Percentiles rank a stretch among this genome's conserved stretches.
Evolutionary conservation across 805 yeast species (phyloP).

Genomic region (Saccharomycopsis malanga): DNA sequence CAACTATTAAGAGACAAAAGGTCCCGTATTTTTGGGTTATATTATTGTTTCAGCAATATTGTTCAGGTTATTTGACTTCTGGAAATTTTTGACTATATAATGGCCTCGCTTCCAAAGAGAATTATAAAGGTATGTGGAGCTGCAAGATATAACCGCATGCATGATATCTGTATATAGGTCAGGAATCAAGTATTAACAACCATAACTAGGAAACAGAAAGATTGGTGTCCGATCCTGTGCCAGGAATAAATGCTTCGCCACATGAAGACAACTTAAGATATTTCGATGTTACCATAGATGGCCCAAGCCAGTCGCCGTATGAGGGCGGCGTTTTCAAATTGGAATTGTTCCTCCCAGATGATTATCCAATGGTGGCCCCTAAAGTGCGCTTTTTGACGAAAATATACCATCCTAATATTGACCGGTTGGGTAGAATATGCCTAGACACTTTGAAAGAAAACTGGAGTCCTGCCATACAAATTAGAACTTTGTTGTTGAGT

Average conservation of each 20-base stretch:
- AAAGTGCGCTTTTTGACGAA: constrained; percentile 89
- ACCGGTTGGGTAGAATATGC: constrained; percentile 90
- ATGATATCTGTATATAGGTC: too few species aligned
- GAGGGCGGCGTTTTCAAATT: constrained; percentile 76
- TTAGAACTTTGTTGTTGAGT: constrained; percentile 82
- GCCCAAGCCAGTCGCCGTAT: constrained; percentile 88
- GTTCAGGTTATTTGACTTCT: too few species aligned
- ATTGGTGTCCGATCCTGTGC: constrained; percentile 87
- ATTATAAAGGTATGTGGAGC: constrained; percentile 62
- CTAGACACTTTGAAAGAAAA: constrained; percentile 84
- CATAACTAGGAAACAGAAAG: constrained; percentile 77
- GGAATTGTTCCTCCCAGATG: constrained; percentile 89
- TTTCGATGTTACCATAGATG: constrained; percentile 86
- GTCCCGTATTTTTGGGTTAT: too few species aligned
- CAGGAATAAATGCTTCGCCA: constrained; percentile 90
- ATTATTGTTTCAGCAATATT: too few species aligned
- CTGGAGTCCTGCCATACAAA: constrained; percentile 98
- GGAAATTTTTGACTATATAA: background rate
- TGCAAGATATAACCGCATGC: background rate
- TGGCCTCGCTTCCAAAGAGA: constrained; percentile 63
- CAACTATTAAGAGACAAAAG: too few species aligned
- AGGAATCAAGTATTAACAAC: background rate
- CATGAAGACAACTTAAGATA: constrained; percentile 91
- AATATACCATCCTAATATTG: constrained; percentile 95
- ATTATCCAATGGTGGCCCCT: constrained; percentile 98